Base-by-base conservation (phyloP, 495 filamentous ascomycete species). In the Rhypophila decipiens region DNA sequence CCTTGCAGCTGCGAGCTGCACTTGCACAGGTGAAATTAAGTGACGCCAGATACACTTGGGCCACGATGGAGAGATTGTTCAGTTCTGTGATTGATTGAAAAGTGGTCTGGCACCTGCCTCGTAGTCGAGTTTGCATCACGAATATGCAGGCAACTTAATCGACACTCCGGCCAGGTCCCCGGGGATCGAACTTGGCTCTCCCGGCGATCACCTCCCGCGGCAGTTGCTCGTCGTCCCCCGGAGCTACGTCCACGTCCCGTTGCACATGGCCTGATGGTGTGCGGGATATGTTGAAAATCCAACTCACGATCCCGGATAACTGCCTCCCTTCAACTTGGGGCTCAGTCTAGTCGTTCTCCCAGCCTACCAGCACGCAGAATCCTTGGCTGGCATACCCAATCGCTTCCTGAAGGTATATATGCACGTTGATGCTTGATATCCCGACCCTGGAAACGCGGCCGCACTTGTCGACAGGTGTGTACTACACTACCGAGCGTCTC, bases 1-100 rank as follows among this genome's bases (percentile, higher is more conserved):
- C 27, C 43, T 49, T 55, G 47, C 52, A 55, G 42, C 41, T 44
- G 47, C 52, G 42, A 34, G 24, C 39, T 55, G 52, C 39, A 50
- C 39, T 50, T 40, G 33, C 24, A 31, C 31, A 18, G 46, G 40
- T 44, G 38, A 11, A 34, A 51, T n/a, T n/a, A n/a, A n/a, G 22
- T 24, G 49, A 42, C 21, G 36, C 42, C 21, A 31, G 18, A 24
- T 20, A 27, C 29, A 22, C n/a, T 23, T 33, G 13, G 39, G 17
- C 19, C 40, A 15, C 22, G 36, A 44, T 34, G 41, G 39, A 34
- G 41, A 22, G 18, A 39, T 33, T 4, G 22, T 24, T 5, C 22
- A 35, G 39, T 46, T 51, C 43, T 41, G 41, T 33, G 49, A 41
- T 41, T 46, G 49, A 51, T 31, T 29, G 27, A 39, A n/a, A 24